A percentile compares a stretch with the other conserved stretches of the same genome.
Conservation (phyloP, 352 stramenopile species). For the Pythium volutum region DNA sequence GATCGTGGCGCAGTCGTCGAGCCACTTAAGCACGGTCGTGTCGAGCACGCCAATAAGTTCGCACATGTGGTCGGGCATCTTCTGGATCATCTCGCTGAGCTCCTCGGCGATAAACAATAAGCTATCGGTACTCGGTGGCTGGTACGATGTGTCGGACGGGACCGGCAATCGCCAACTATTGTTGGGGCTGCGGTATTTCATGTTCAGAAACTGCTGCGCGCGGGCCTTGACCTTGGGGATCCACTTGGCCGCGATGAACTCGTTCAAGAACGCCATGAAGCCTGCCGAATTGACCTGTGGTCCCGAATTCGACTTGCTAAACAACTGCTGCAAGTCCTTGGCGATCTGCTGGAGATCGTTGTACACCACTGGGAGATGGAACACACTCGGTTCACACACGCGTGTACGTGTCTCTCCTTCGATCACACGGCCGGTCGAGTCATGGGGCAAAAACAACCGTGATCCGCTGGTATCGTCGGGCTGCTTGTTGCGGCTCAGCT, state of each 20-base stretch:
- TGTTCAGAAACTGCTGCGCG: constrained; percentile 56
- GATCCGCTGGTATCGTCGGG: constrained; percentile 28
- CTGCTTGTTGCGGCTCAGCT: constrained; percentile 60
- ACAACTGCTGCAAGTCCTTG: constrained; percentile 57
- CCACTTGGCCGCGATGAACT: constrained; percentile 72
- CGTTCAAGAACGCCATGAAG: constrained; percentile 55
- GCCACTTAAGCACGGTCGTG: constrained; percentile 57
- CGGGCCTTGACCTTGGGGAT: constrained; percentile 72
- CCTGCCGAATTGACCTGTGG: constrained; percentile 25
- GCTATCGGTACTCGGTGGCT: constrained; percentile 72
- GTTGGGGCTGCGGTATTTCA: constrained; percentile 49
- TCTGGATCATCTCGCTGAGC: constrained; percentile 65
- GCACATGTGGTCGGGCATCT: constrained; percentile 57
- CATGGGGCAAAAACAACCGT: constrained; percentile 22
- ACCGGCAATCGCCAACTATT: constrained; percentile 48
- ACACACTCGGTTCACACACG: constrained; percentile 73
- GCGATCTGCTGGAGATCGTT: constrained; percentile 61
- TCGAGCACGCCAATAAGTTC: constrained; percentile 68
- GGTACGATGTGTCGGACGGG: constrained; percentile 71
- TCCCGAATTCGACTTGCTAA: constrained; percentile 6
- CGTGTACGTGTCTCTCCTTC: constrained; percentile 28
- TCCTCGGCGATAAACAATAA: constrained; percentile 68
- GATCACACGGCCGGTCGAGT: constrained; percentile 23
- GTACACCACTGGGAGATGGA: constrained; percentile 73
- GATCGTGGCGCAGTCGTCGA: constrained; percentile 68